phyloP scores from a whole-genome alignment of 169 alveolate species.

The Plasmodium reichenowi region DNA sequence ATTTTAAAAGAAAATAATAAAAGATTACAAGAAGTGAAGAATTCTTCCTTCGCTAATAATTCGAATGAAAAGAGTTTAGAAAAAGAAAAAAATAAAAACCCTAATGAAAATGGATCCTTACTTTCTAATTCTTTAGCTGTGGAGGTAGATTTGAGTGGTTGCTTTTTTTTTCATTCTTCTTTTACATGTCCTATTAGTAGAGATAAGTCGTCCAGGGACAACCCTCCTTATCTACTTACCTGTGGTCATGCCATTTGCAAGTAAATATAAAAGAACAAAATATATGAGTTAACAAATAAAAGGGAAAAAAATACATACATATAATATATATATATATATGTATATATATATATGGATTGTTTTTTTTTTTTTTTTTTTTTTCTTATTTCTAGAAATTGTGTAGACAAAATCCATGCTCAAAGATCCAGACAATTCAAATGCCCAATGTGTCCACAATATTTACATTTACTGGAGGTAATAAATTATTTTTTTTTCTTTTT shows the following conservation, averaged over 20 bases:
- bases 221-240: constrained; percentile 76
- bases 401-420: constrained; percentile 74
- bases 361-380: neutral
- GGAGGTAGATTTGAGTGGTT: constrained; percentile 78
- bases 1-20: constrained; percentile 65
- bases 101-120: constrained; percentile 14
- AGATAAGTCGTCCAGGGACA: constrained; percentile 70
- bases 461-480: constrained; percentile 53
- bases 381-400: constrained; percentile 39
- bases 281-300: neutral
- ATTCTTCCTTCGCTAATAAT: neutral
- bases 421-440: constrained; percentile 73
- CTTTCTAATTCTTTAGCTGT: constrained; percentile 67
- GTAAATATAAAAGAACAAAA: constrained; percentile 24
- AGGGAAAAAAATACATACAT: neutral
- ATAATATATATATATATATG: neutral
- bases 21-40: constrained; percentile 59
- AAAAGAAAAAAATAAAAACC: constrained; percentile 46
- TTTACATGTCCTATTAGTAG: constrained; percentile 80
- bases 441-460: constrained; percentile 75
- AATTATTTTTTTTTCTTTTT: neutral
- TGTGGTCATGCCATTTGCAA: constrained; percentile 81
- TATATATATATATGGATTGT: neutral
- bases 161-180: constrained; percentile 78
- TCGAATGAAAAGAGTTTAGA: constrained; percentile 3